Conservation (phyloP, 805 yeast species). For the Metschnikowia cerradonensis region DNA sequence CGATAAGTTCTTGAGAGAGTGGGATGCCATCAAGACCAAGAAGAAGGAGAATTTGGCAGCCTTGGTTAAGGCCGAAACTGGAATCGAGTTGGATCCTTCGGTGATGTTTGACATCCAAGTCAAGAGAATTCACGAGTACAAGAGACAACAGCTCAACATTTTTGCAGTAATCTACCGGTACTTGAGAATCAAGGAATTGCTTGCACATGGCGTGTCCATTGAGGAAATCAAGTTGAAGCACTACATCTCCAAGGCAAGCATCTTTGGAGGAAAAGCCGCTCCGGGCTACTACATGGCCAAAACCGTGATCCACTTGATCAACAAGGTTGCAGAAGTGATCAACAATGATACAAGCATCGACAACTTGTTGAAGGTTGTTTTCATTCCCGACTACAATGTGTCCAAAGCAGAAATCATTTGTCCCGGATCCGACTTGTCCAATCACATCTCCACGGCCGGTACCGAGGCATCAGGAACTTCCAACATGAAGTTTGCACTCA, state of each 20-base stretch:
- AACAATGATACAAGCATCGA: constrained; percentile 74
- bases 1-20: constrained; percentile 56
- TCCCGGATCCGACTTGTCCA: constrained; percentile 87
- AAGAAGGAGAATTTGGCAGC: constrained; percentile 68
- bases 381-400: constrained; percentile 89
- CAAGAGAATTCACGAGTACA: constrained; percentile 92
- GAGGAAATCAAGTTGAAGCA: constrained; percentile 54
- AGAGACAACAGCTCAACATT: constrained; percentile 90
- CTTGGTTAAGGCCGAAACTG: constrained; percentile 61
- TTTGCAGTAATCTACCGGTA: constrained; percentile 87
- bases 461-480: constrained; percentile 96
- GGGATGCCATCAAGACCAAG: constrained; percentile 67
- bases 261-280: constrained; percentile 94
- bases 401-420: constrained; percentile 88
- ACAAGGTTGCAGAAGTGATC: constrained; percentile 74
- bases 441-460: constrained; percentile 95
- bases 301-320: constrained; percentile 79
- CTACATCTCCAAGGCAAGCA: constrained; percentile 69
- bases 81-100: constrained; percentile 62
- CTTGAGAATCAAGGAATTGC: constrained; percentile 64
- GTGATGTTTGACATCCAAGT: constrained; percentile 89
- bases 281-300: constrained; percentile 98
- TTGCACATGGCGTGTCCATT: constrained; percentile 43
- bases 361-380: constrained; percentile 77
- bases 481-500: constrained; percentile 91